These are phyloP conservation scores for Reticulascus tulasneorum DNA, from an alignment of 2,329 filamentous ascomycete genomes.

Conservation along the genomic window DNA sequence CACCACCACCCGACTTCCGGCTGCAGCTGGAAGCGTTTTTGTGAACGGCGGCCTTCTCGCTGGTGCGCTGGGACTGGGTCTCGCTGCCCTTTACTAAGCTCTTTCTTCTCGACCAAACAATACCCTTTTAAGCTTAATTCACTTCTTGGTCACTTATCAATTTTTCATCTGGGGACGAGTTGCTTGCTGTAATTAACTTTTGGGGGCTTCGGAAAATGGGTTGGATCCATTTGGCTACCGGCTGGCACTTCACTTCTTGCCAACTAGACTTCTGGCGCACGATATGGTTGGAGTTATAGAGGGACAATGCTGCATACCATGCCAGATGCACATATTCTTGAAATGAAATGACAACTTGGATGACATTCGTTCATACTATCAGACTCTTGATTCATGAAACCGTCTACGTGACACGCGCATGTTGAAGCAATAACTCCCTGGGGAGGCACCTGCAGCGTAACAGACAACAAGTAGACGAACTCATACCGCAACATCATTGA, in stretches of 20 bases:
- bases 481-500: too few species aligned
- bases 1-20: constrained; percentile 16
- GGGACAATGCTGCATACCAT: constrained; percentile 8
- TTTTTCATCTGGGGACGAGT: constrained; percentile 20
- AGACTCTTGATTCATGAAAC: neutral
- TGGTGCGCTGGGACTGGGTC: constrained; percentile 32
- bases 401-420: too few species aligned
- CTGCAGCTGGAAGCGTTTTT: constrained; percentile 30
- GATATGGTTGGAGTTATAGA: constrained; percentile 10
- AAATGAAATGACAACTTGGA: constrained; percentile 11
- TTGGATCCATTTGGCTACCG: constrained; percentile 11
- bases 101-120: neutral
- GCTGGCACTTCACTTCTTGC: constrained; percentile 14
- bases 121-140: neutral
- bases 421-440: neutral
- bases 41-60: constrained; percentile 37
- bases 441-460: neutral
- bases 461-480: neutral
- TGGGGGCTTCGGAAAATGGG: constrained; percentile 3
- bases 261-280: constrained; percentile 6
- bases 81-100: constrained; percentile 28
- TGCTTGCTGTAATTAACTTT: constrained; percentile 19
- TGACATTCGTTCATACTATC: constrained; percentile 8
- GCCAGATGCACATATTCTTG: constrained; percentile 13
- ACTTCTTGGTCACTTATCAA: constrained; percentile 9